Percentiles rank a stretch among this genome's conserved stretches.
phyloP scores from a whole-genome alignment of 2,329 filamentous ascomycete species.

The Colletotrichum magnum region DNA sequence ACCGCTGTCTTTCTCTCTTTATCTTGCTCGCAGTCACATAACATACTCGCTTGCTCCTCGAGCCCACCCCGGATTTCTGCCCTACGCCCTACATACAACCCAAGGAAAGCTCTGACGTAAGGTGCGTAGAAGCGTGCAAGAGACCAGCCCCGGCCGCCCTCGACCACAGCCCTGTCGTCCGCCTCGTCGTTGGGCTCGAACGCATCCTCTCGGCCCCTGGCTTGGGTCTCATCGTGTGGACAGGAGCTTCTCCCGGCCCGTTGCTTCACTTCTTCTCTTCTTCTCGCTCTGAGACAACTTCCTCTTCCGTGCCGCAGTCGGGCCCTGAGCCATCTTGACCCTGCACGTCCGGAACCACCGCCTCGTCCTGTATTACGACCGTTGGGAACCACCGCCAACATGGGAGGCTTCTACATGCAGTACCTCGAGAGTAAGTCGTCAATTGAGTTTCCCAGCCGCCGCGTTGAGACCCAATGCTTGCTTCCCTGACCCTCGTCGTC shows the following conservation, averaged over 20 bases:
- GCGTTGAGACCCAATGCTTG: conserved; percentile 38
- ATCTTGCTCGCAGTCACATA: neutral
- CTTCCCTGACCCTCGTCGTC: conserved; percentile 35
- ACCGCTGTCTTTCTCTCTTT: conserved; percentile 7
- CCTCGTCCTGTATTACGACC: conserved; percentile 19
- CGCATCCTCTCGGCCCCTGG: conserved; percentile 61
- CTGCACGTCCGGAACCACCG: conserved; percentile 26
- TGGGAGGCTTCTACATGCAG: conserved; percentile 79
- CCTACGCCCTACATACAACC: conserved; percentile 41
- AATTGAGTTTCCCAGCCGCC: conserved; percentile 41
- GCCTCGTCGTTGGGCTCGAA: conserved; percentile 67
- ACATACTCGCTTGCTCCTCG: conserved; percentile 29
- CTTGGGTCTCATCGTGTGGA: conserved; percentile 50
- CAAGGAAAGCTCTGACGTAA: conserved; percentile 21
- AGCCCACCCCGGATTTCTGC: conserved; percentile 39
- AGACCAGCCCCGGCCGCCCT: conserved; percentile 41
- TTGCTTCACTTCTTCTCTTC: conserved; percentile 36
- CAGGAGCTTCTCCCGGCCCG: conserved; percentile 45
- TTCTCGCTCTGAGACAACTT: conserved; percentile 31
- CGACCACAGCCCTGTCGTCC: conserved; percentile 50
- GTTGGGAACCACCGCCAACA: conserved; percentile 55
- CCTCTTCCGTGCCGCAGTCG: neutral
- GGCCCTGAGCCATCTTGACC: conserved; percentile 7
- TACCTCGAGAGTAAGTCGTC: conserved; percentile 80
- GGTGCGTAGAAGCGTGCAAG: conserved; percentile 34